These are phyloP conservation scores for Aspergillus quadricinctus DNA, from an alignment of 2,329 filamentous ascomycete species.

Conservation along the genomic window DNA sequence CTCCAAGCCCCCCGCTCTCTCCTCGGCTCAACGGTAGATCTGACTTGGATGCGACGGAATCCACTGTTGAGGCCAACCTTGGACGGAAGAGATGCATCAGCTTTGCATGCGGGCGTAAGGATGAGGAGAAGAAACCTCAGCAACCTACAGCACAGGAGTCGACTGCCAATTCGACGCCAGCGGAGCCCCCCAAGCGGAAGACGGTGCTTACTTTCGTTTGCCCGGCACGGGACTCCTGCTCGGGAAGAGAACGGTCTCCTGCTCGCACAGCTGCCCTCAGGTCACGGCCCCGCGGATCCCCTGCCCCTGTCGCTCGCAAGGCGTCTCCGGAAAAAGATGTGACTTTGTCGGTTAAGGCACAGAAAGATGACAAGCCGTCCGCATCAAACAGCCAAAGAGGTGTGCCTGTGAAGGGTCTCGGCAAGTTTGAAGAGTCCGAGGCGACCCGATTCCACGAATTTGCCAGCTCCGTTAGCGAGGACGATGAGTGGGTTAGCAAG, in stretches of 20 bases:
- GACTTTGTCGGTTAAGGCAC: constrained; percentile 3
- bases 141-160: constrained; percentile 20
- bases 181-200: constrained; percentile 38
- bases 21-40: constrained; percentile 30
- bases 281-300: constrained; percentile 36
- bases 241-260: constrained; percentile 25
- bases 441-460: constrained; percentile 76
- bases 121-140: constrained; percentile 40
- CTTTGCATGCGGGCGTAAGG: constrained; percentile 76
- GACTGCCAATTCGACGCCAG: constrained; percentile 11
- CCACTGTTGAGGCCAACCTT: constrained; percentile 57
- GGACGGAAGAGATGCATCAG: constrained; percentile 86
- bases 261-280: constrained; percentile 19
- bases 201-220: constrained; percentile 47
- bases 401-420: constrained; percentile 33
- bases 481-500: constrained; percentile 89
- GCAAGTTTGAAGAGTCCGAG: constrained; percentile 40
- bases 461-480: constrained; percentile 72
- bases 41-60: constrained; percentile 43
- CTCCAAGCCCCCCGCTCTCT: constrained; percentile 78
- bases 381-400: constrained; percentile 17
- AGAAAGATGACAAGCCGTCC: constrained; percentile 12
- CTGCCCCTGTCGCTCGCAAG: constrained; percentile 34
- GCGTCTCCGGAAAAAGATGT: constrained; percentile 17
- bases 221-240: constrained; percentile 32